Evolutionary conservation across 2,329 filamentous ascomycete genomes (phyloP), one percentile per base, ranked within the genome.

Genomic region (Stemphylium lycopersici): DNA sequence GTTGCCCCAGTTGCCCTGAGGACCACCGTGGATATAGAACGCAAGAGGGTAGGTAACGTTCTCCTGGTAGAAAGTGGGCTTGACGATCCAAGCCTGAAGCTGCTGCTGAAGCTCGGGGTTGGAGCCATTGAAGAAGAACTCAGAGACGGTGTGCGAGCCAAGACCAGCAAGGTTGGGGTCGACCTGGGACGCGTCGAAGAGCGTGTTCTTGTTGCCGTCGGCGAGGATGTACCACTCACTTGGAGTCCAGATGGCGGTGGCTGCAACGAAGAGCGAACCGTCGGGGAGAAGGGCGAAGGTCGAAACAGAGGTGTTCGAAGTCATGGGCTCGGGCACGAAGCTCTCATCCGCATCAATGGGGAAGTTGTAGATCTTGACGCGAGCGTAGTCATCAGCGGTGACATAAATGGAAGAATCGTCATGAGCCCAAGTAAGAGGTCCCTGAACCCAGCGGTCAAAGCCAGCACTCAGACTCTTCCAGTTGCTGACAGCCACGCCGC

Each of bases 21-120:
- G 91, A 1, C 91, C 91, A 56, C 91, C 91, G 71, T 96, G 91
- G 54, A 96, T 89, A 49, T 92, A 79, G 72, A 91, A 88, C 1
- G 88, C 85, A 6, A 96, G 80, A 0, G 91, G 91, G 68, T 93
- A 96, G 57, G 86, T 91, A 74, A 90, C 88, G 37, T 77, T 81
- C 16, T 83, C 76, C 68, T 89, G 82, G 67, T 93, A 96, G 67
- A 84, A 72, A 38, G 75, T 75, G 60, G 82, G 89, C 59, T 83
- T 85, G 66, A 90, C 78, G 5, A 89, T 83, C 59, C 88, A 82
- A 0, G 88, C 86, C 62, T 91, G 89, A 16, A 90, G 83, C 47
- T 86, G 77, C 63, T 89, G 86, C 42, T 69, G 62, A 11, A 65
- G 60, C 54, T 74, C 75, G 50, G 75, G 77, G 39, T 83, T 84